phyloP scores from a whole-genome alignment of 2,329 filamentous ascomycete genomes.

The Xylariaceae sp. region DNA sequence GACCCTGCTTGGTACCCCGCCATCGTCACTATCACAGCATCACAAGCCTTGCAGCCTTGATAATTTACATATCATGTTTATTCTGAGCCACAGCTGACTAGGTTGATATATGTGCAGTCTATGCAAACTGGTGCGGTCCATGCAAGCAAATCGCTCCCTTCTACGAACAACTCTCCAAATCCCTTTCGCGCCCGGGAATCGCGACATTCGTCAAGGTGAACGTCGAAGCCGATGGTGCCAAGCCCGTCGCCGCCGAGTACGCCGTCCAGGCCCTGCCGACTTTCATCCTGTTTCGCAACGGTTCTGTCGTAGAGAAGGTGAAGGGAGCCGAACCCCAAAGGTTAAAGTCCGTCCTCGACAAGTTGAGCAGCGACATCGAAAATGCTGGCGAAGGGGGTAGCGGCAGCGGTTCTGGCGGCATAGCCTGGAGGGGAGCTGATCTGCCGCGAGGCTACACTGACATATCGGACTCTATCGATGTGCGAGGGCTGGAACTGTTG shows the following conservation, averaged over 20 bases:
- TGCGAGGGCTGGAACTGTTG: slow-evolving; percentile 79
- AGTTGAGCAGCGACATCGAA: slow-evolving; percentile 68
- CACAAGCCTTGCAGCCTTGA: slow-evolving; percentile 1
- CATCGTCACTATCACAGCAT: slow-evolving; percentile 2
- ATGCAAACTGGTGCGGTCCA: slow-evolving; percentile 82
- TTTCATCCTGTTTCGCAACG: slow-evolving; percentile 85
- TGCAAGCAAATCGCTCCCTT: slow-evolving; percentile 83
- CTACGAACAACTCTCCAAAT: slow-evolving; percentile 74
- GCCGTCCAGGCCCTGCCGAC: slow-evolving; percentile 79
- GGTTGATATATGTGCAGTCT: slow-evolving; percentile 61
- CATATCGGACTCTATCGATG: slow-evolving; percentile 80
- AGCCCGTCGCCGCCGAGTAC: slow-evolving; percentile 74
- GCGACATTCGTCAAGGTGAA: slow-evolving; percentile 90
- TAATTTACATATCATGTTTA: neutral
- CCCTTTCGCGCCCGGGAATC: slow-evolving; percentile 69
- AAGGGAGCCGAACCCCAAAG: slow-evolving; percentile 73
- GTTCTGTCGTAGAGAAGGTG: slow-evolving; percentile 67
- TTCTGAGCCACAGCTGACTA: slow-evolving; percentile 22
- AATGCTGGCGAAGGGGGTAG: slow-evolving; percentile 51
- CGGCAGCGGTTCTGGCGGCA: slow-evolving; percentile 46
- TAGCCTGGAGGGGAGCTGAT: slow-evolving; percentile 72
- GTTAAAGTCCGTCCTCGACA: slow-evolving; percentile 71
- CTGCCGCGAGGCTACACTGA: slow-evolving; percentile 82
- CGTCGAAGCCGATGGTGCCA: slow-evolving; percentile 66
- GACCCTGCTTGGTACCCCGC: too few relatives aligned